Evolutionary conservation across 2,329 filamentous ascomycete species (phyloP), one percentile per base, ranked within the genome.

Genomic region (Rhinocladiella similis): DNA sequence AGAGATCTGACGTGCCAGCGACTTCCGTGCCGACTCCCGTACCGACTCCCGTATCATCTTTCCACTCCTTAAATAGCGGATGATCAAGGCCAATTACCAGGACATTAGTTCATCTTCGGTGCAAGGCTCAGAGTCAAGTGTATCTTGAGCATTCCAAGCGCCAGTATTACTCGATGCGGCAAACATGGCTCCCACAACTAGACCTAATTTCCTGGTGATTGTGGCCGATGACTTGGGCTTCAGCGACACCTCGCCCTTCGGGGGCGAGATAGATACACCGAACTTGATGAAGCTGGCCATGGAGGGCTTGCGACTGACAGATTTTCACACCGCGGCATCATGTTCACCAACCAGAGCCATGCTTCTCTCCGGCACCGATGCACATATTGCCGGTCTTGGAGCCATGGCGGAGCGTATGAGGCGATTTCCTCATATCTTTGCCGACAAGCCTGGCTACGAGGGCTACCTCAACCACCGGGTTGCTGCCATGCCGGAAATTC

Each of bases 391-490:
- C 27, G 68, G 69, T 2, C 45, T 72, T 1, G 69, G 70, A 3
- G 54, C 57, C 1, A 63, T 71, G 65, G 60, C 60, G 3, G 68
- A 70, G 50, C 83, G 80, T 77, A 80, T 77, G 43, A 80, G 80
- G 61, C 56, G 47, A 35, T 60, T 63, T 46, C 50, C 52, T 29
- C 60, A 61, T 20, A 56, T 63, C 20, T 57, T 62, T 39, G 58
- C 59, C n/a, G 63, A 61, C 4, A 62, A 66, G 29, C 60, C 67
- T 9, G 68, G 69, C 3, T 70, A 73, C 53, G 70, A 73, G 50
- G 71, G 70, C 2, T 72, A 70, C 36, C 53, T 73, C 25, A 73
- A 71, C 29, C 3, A 33, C 7, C 7, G 10, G 6, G 29, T 33
- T 2, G 71, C 67, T 6, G 61, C 71, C 1, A 42, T 73, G 10